Conservation (phyloP, 1,284 basidiomycete species). For the Prillingera fragicola region DNA sequence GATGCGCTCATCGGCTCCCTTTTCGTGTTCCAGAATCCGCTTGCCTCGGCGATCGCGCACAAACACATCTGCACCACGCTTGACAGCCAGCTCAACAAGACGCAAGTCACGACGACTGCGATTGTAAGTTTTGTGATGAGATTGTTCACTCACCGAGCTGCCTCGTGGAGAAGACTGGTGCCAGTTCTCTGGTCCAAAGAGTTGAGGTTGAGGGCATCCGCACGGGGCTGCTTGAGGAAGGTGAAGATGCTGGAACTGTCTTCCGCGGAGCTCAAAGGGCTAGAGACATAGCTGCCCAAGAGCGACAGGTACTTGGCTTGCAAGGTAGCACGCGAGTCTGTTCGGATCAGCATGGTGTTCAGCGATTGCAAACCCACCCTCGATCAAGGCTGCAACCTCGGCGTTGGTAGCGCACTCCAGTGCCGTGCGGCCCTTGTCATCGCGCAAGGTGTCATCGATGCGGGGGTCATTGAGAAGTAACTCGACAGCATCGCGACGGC, state of each 20-base stretch:
- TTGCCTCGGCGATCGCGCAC: constrained; percentile 74
- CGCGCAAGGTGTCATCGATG: constrained; percentile 73
- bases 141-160: constrained; percentile 53
- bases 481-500: constrained; percentile 67
- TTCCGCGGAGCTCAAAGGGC: constrained; percentile 49
- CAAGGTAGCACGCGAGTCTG: constrained; percentile 74
- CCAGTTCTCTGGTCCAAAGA: constrained; percentile 68
- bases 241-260: constrained; percentile 39
- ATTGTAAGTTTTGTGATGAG: too few relatives aligned
- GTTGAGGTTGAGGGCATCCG: constrained; percentile 45
- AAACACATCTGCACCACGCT: constrained; percentile 85
- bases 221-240: constrained; percentile 54
- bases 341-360: background rate
- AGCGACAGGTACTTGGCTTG: constrained; percentile 70
- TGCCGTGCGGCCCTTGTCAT: constrained; percentile 64
- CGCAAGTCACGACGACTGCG: constrained; percentile 64
- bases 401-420: constrained; percentile 63
- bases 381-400: constrained; percentile 64
- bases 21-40: constrained; percentile 63
- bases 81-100: constrained; percentile 74
- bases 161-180: constrained; percentile 77
- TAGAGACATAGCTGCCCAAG: constrained; percentile 67
- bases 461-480: constrained; percentile 68
- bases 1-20: constrained; percentile 63
- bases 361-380: constrained; percentile 54